These are phyloP conservation scores for Phytophthora fragariae DNA, from an alignment of 352 stramenopile genomes.

Conservation along the genomic window DNA sequence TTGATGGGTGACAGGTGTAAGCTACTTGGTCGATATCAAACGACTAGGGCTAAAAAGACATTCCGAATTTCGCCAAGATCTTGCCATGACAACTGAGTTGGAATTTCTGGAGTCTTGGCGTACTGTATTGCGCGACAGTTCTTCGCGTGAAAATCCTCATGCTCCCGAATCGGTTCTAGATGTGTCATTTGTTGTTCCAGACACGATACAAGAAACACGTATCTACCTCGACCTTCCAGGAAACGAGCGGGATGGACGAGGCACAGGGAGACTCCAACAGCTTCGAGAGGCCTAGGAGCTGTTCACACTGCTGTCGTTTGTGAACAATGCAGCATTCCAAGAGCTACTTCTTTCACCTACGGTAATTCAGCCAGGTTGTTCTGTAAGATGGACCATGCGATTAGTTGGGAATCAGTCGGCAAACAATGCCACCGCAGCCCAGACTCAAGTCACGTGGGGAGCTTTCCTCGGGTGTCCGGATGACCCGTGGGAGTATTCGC, in stretches of 20 bases:
- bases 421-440: too few relatives aligned
- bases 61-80: too few relatives aligned
- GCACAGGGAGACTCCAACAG: not conserved
- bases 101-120: not conserved
- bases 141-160: not conserved
- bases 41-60: too few relatives aligned
- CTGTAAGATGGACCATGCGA: too few relatives aligned
- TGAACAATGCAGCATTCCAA: not conserved
- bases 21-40: too few relatives aligned
- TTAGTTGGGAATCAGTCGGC: too few relatives aligned
- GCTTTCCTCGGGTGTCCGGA: not conserved
- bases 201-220: not conserved
- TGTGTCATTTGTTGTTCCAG: too few relatives aligned
- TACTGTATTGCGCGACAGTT: not conserved
- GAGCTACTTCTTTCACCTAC: not conserved
- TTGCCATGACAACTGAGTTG: not conserved
- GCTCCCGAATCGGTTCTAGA: too few relatives aligned
- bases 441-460: not conserved
- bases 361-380: too few relatives aligned
- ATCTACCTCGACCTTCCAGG: not conserved
- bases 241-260: not conserved
- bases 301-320: not conserved
- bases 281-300: not conserved
- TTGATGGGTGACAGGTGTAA: too few relatives aligned
- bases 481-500: not conserved